phyloP scores from a whole-genome alignment of 108 stramenopile species.

The Conticribra guillardii region DNA sequence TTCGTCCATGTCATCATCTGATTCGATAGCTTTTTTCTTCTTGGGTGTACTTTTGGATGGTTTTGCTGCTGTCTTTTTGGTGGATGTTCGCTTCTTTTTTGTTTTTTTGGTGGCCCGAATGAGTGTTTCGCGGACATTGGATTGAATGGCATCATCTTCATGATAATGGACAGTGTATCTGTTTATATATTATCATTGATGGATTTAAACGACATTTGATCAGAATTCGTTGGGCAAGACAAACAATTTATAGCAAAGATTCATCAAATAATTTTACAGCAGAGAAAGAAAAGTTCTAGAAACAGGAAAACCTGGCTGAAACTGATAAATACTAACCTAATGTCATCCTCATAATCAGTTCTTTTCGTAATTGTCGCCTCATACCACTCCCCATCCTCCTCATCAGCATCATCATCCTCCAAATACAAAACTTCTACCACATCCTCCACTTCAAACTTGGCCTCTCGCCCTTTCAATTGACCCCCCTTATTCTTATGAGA shows the following conservation, averaged over 20 bases:
- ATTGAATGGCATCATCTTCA: constrained; percentile 70
- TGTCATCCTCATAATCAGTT: constrained; percentile 64
- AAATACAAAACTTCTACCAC: constrained; percentile 76
- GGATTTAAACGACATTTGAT: constrained; percentile 18
- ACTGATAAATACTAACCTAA: constrained; percentile 32
- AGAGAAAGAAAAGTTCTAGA: neutral
- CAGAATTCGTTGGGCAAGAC: too few species aligned
- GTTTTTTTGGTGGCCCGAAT: constrained; percentile 60
- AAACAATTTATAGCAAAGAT: too few species aligned
- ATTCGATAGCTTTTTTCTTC: constrained; percentile 17
- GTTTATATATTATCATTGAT: neutral
- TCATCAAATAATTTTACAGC: neutral
- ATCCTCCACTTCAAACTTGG: constrained; percentile 75
- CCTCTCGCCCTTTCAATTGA: constrained; percentile 63
- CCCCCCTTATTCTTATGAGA: constrained; percentile 57
- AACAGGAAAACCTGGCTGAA: neutral
- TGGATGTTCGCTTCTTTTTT: constrained; percentile 51
- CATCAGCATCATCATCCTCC: constrained; percentile 60
- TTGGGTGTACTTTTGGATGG: constrained; percentile 22
- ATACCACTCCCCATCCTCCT: constrained; percentile 64
- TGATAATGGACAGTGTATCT: constrained; percentile 77
- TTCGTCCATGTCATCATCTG: neutral
- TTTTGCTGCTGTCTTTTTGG: too few species aligned
- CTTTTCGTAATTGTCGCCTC: constrained; percentile 65
- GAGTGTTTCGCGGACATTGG: constrained; percentile 64